These are phyloP conservation scores for Trypanosoma brucei DNA, from an alignment of 208 protist genomes.

Conservation along the genomic window DNA sequence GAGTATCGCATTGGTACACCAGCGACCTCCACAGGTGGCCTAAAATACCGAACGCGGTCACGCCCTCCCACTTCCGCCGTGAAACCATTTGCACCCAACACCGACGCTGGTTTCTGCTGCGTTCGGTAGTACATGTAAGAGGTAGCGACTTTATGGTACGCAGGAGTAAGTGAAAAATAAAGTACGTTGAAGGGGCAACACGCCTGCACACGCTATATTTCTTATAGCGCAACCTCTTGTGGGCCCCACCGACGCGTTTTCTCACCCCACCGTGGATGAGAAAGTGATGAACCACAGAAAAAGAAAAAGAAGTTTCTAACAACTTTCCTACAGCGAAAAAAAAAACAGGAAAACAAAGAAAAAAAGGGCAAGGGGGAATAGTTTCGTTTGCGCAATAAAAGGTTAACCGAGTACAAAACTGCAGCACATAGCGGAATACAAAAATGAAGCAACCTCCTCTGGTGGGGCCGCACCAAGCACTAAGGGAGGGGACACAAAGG, in stretches of 20 bases:
- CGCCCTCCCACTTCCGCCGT: constrained; percentile 75
- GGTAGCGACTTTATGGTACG: not conserved
- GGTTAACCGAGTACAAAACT: too few relatives aligned
- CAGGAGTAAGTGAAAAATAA: not conserved
- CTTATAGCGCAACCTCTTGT: too few relatives aligned
- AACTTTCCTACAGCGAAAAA: not conserved
- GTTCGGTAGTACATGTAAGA: constrained; percentile 17
- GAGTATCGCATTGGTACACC: constrained; percentile 21
- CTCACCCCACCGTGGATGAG: too few relatives aligned
- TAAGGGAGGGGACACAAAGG: too few relatives aligned
- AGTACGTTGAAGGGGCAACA: not conserved
- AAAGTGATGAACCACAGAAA: too few relatives aligned
- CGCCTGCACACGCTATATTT: too few relatives aligned
- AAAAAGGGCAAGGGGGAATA: too few relatives aligned
- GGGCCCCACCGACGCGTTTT: too few relatives aligned
- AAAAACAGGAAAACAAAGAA: not conserved
- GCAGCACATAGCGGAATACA: too few relatives aligned
- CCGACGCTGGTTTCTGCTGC: constrained; percentile 13
- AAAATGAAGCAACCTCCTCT: too few relatives aligned
- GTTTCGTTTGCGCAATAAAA: too few relatives aligned
- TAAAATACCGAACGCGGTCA: constrained; percentile 86
- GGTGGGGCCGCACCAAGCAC: too few relatives aligned
- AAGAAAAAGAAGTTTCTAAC: not conserved
- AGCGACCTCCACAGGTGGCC: constrained; percentile 61
- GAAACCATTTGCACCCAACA: constrained; percentile 53